A percentile compares a stretch with the other conserved stretches of the same genome.
Evolutionary conservation across 139 green algal species (phyloP).

Genomic region (Tetraselmis chui): DNA sequence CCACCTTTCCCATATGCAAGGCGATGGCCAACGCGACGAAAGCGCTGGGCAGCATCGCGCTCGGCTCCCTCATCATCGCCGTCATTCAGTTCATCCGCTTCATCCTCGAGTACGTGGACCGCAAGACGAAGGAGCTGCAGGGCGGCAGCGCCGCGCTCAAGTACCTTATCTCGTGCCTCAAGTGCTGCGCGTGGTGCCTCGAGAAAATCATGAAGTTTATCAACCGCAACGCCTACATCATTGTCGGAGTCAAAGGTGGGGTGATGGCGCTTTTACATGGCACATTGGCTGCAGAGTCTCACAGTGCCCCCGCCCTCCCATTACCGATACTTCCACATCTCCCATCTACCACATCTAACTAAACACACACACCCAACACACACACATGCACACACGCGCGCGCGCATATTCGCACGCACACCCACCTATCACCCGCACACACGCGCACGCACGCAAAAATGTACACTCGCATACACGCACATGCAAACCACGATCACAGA

Average conservation of each 20-base stretch:
- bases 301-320: no score
- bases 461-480: no score
- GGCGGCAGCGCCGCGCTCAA: conserved; percentile 14
- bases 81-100: conserved; percentile 70
- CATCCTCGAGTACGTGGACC: conserved; percentile 65
- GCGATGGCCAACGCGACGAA: conserved; percentile 46
- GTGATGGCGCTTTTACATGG: no score
- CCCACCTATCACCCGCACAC: no score
- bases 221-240: conserved; percentile 85
- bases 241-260: conserved; percentile 65
- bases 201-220: conserved; percentile 85
- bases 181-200: conserved; percentile 63
- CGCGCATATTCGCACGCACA: no score
- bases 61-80: conserved; percentile 72
- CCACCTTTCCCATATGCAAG: conserved; percentile 37
- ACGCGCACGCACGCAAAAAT: no score
- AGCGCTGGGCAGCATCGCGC: conserved; percentile 49
- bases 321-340: no score
- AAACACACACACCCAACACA: no score
- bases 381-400: no score
- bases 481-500: no score
- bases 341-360: no score
- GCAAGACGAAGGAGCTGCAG: conserved; percentile 58
- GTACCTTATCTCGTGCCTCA: conserved; percentile 64
- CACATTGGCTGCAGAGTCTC: no score